These are phyloP conservation scores for Serendipita sp. DNA, from an alignment of 1,284 basidiomycete genomes.

Conservation along the genomic window DNA sequence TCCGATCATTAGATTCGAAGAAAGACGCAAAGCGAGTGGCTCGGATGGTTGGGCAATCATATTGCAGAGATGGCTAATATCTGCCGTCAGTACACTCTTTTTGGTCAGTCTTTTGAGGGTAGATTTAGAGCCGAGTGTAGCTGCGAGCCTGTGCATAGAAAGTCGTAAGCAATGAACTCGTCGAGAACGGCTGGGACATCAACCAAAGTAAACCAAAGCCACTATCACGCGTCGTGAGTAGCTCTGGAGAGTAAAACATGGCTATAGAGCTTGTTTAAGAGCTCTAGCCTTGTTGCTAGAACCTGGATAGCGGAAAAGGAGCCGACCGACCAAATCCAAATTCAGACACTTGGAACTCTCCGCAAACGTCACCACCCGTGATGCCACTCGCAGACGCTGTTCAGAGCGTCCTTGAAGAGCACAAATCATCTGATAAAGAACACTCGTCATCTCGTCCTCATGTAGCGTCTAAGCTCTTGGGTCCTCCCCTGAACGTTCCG, in stretches of 20 bases:
- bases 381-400: background rate
- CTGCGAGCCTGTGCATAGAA: background rate
- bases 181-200: background rate
- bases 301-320: too few relatives aligned
- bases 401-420: background rate
- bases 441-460: background rate
- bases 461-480: background rate
- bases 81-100: slow-evolving; percentile 63
- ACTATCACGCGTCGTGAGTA: slow-evolving; percentile 58
- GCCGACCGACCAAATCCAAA: background rate
- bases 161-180: background rate
- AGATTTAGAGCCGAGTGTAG: background rate
- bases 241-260: slow-evolving; percentile 68
- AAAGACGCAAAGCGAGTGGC: slow-evolving; percentile 69
- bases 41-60: slow-evolving; percentile 71
- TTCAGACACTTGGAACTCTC: background rate
- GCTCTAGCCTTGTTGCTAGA: too few relatives aligned
- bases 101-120: slow-evolving; percentile 69
- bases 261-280: background rate
- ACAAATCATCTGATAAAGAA: background rate
- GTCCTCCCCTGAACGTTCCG: background rate
- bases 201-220: slow-evolving; percentile 72
- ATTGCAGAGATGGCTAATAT: slow-evolving; percentile 65
- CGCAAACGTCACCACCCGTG: background rate
- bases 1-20: slow-evolving; percentile 76